A percentile compares a stretch with the other conserved stretches of the same genome.
phyloP scores from a whole-genome alignment of 352 stramenopile species.

The Phytophthora podocarpi region DNA sequence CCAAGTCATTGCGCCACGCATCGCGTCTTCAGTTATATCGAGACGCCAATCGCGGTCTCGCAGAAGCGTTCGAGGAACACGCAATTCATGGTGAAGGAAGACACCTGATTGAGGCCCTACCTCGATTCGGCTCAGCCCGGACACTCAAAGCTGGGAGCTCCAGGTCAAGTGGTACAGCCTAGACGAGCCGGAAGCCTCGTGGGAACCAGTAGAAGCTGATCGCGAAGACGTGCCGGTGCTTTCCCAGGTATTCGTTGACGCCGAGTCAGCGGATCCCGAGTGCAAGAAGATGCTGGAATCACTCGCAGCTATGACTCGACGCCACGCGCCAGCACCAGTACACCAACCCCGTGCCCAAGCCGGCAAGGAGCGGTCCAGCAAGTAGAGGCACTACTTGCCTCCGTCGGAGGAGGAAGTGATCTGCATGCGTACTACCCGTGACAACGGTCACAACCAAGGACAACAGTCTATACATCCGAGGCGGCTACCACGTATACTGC shows the following conservation, averaged over 20 bases:
- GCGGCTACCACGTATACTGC: no score
- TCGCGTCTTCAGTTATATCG: not conserved
- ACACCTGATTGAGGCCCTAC: not conserved
- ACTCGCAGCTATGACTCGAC: no score
- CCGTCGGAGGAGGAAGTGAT: no score
- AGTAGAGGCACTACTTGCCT: no score
- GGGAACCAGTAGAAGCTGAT: not conserved
- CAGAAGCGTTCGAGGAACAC: not conserved
- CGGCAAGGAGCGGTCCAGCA: no score
- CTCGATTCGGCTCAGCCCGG: not conserved
- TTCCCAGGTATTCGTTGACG: slow-evolving; percentile 33
- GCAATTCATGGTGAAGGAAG: not conserved
- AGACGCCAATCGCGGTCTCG: not conserved
- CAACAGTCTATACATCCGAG: no score
- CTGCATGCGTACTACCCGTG: no score
- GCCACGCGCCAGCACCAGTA: no score
- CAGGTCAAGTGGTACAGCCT: slow-evolving; percentile 4
- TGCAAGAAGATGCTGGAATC: no score
- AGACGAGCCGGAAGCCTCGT: not conserved
- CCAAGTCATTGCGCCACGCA: not conserved
- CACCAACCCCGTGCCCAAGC: no score
- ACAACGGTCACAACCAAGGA: no score
- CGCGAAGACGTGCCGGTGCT: slow-evolving; percentile 8
- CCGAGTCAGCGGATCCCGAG: no score
- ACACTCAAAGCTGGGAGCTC: not conserved